phyloP scores from a whole-genome alignment of 169 alveolate genomes.

The Plasmodium falciparum region DNA sequence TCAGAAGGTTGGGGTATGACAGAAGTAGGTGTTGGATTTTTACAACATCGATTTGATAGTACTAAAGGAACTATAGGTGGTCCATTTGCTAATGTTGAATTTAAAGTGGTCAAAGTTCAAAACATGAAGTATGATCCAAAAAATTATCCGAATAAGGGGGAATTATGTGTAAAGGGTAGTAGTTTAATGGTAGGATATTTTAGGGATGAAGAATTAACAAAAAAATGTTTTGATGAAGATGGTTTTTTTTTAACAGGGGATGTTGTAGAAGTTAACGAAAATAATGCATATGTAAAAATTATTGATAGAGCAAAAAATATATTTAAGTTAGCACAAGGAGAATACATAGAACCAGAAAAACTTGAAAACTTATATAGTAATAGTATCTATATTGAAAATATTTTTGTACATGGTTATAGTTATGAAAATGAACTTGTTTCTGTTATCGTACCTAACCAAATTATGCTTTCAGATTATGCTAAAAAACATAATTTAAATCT shows the following conservation, averaged over 20 bases:
- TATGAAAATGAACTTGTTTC: constrained; percentile 76
- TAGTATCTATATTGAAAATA: constrained; percentile 81
- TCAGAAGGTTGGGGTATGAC: constrained; percentile 89
- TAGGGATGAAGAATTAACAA: constrained; percentile 89
- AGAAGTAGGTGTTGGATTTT: constrained; percentile 82
- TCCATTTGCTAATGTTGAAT: constrained; percentile 75
- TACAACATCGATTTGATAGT: constrained; percentile 82
- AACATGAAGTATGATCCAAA: constrained; percentile 84
- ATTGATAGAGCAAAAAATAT: constrained; percentile 96
- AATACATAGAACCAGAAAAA: constrained; percentile 97
- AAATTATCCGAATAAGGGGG: constrained; percentile 83
- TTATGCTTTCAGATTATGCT: constrained; percentile 28
- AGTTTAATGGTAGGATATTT: constrained; percentile 91
- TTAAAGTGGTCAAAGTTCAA: constrained; percentile 81
- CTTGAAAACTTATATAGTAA: constrained; percentile 89
- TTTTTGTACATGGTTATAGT: constrained; percentile 84
- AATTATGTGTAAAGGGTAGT: constrained; percentile 88
- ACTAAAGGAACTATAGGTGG: constrained; percentile 87
- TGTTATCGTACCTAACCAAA: constrained; percentile 75
- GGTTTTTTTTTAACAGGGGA: constrained; percentile 96
- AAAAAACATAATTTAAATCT: constrained; percentile 76
- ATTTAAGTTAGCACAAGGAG: constrained; percentile 96
- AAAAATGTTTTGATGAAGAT: constrained; percentile 90
- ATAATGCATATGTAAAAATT: constrained; percentile 90
- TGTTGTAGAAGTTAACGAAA: constrained; percentile 88